Percentiles rank a stretch among this genome's conserved stretches.
phyloP scores from a whole-genome alignment of 2,329 filamentous ascomycete species.

The Ophiocordyceps polyrhachis-furcata region DNA sequence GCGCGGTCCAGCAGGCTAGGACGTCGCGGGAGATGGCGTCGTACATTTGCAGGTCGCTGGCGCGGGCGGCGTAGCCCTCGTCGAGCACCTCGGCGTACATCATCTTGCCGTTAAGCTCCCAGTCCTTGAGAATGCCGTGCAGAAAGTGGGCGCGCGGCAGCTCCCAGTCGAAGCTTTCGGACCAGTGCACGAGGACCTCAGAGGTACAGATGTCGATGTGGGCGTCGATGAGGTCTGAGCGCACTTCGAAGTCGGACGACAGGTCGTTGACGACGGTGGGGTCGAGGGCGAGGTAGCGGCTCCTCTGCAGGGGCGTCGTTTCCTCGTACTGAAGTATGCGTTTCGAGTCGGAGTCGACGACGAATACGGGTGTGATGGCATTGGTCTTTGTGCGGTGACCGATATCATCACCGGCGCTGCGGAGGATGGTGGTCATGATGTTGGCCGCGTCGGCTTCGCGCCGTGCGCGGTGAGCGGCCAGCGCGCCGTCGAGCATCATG shows the following conservation, averaged over 20 bases:
- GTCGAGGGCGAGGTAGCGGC: conserved; percentile 54
- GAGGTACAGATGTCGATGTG: conserved; percentile 96
- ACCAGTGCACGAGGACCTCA: conserved; percentile 86
- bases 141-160: conserved; percentile 75
- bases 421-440: conserved; percentile 91
- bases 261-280: conserved; percentile 57
- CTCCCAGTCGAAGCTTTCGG: conserved; percentile 95
- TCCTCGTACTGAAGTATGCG: conserved; percentile 91
- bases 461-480: conserved; percentile 64
- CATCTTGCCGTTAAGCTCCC: conserved; percentile 92
- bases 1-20: conserved; percentile 73
- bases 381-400: conserved; percentile 62
- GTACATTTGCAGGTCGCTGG: conserved; percentile 74
- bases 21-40: conserved; percentile 76
- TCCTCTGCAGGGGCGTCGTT: conserved; percentile 49
- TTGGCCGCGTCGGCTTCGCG: conserved; percentile 75
- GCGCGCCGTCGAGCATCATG: conserved; percentile 58
- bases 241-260: conserved; percentile 56
- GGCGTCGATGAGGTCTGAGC: conserved; percentile 79
- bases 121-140: conserved; percentile 86
- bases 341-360: conserved; percentile 62
- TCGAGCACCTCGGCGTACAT: conserved; percentile 77
- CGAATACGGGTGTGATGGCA: conserved; percentile 63
- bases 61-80: conserved; percentile 71
- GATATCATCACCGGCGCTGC: conserved; percentile 45